Base-by-base conservation (phyloP, 176 grass and related monocot genomes). In the maize (Zea mays) region DNA sequence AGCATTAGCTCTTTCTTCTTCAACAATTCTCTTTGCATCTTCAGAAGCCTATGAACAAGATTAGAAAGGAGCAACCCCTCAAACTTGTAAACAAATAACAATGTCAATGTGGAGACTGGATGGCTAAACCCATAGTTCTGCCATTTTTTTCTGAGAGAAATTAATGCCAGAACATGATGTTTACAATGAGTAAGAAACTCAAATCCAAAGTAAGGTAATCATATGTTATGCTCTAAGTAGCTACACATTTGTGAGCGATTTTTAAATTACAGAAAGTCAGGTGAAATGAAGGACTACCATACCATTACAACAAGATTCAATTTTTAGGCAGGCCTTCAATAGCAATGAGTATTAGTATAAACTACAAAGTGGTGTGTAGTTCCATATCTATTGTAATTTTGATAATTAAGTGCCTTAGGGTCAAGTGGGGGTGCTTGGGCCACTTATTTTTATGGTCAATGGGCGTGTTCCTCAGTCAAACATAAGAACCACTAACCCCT, bases 21-120 rank as follows among this genome's bases (percentile, higher is more conserved):
- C 90, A 85, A 92, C 93, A 74, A 96, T 85, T 79, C 67, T 90
- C 81, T 92, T 92, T 36, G 93, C 93, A 81, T 92, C 93, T 90
- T 96, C 93, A 75, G 93, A 92, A 85, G 93, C 89, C 93, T 96
- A 85, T 60, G 62, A 60, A 11, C 70, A 86, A 77, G 50, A 77
- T 3, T 13, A 35, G 19, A 78, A 65, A 59, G 55, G 6, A 87
- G 49, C 34, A 63, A 73, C 80, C 37, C 35, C 19, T 71, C 45
- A 80, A 69, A 58, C 2, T 3, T 72, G 50, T 59, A 80, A 64
- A 64, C 38, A 60, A 80, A 84, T 14, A 48, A 38, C 43, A 88
- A 51, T 8, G 17, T 34, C 5, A 51, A 80, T 47, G 8, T 27
- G 0, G 35, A 79, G 68, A 14, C 33, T 54, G 35, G 69, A 59